Conservation (phyloP, 225 moss, liverwort and hornwort species). For the Polytrichum formosum region DNA sequence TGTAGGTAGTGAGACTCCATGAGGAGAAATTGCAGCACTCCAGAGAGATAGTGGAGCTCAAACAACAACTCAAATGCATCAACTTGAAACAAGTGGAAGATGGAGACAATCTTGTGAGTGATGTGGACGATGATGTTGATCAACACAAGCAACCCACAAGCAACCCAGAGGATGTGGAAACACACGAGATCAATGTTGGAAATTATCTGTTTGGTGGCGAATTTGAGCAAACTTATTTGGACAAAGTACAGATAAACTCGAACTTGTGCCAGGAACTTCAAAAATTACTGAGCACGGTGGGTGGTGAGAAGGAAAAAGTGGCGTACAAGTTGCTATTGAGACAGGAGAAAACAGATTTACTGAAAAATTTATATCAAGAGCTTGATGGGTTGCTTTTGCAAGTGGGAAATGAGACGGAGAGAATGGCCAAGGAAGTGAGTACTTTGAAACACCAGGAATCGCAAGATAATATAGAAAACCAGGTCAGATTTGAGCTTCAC, state of each 20-base stretch:
- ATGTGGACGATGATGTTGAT: slow-evolving; percentile 18
- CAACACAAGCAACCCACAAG: background rate
- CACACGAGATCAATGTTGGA: slow-evolving; percentile 6
- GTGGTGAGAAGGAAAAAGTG: slow-evolving; percentile 36
- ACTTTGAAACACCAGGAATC: slow-evolving; percentile 16
- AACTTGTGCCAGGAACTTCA: slow-evolving; percentile 32
- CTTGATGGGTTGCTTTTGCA: slow-evolving; percentile 23
- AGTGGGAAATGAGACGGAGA: slow-evolving; percentile 27
- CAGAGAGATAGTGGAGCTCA: slow-evolving; percentile 12
- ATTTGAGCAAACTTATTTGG: slow-evolving; percentile 30
- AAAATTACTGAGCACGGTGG: slow-evolving; percentile 28
- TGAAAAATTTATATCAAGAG: slow-evolving; percentile 30
- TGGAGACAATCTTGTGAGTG: slow-evolving; percentile 12
- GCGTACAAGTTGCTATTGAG: slow-evolving; percentile 21
- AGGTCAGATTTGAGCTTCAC: slow-evolving; percentile 12
- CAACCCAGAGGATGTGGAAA: slow-evolving; percentile 13
- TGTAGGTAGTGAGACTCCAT: slow-evolving; percentile 12
- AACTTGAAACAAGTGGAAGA: background rate
- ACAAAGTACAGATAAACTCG: slow-evolving; percentile 25
- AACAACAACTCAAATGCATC: slow-evolving; percentile 14
- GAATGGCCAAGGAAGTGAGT: slow-evolving; percentile 25
- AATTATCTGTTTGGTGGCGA: slow-evolving; percentile 21
- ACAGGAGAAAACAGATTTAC: slow-evolving; percentile 22
- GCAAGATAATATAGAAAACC: slow-evolving; percentile 11
- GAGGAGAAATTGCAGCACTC: slow-evolving; percentile 5